Conservation (phyloP, 305 asterid species). For the Andrographis paniculata region DNA sequence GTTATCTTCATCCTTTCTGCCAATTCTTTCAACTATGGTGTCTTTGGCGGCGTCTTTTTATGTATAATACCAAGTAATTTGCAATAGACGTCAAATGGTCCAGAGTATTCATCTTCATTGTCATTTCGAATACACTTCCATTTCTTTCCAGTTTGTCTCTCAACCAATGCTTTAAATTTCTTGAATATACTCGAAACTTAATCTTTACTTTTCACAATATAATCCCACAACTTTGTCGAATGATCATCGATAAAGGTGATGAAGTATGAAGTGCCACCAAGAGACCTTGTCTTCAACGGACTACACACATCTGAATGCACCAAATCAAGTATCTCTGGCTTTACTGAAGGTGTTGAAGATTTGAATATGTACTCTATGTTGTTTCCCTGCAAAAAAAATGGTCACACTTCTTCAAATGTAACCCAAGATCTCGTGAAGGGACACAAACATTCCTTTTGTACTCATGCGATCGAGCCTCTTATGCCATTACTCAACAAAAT, state of each 20-base stretch:
- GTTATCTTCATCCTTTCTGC: neutral
- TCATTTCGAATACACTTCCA: neutral
- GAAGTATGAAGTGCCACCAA: neutral
- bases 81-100: neutral
- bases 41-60: neutral
- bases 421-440: neutral
- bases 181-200: neutral
- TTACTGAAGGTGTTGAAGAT: neutral
- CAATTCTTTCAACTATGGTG: neutral
- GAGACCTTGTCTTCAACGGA: neutral
- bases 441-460: neutral
- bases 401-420: neutral
- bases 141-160: neutral
- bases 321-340: neutral
- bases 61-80: neutral
- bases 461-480: neutral
- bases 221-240: neutral
- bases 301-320: neutral
- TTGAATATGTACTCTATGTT: neutral
- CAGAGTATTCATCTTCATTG: neutral
- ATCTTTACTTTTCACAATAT: neutral
- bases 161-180: neutral
- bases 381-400: neutral
- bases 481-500: neutral
- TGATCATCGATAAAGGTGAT: too few species aligned